A percentile compares a stretch with the other conserved stretches of the same genome.
Conservation (phyloP, 192 early-diverging fungal genomes). For the Oehlia diaphana region DNA sequence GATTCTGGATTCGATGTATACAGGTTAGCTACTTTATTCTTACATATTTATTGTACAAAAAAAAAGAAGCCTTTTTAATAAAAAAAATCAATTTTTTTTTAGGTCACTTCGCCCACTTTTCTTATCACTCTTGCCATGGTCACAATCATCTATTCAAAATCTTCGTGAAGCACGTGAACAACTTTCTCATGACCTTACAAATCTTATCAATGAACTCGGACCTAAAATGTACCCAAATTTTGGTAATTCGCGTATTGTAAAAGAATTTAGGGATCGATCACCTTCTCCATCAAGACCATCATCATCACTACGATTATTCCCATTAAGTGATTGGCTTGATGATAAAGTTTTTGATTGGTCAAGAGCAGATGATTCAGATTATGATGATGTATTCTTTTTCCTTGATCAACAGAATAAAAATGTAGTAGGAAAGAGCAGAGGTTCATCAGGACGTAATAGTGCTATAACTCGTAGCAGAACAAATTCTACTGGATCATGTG, state of each 20-base stretch:
- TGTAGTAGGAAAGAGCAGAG: constrained; percentile 41
- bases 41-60: neutral
- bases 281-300: constrained; percentile 8
- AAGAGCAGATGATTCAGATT: constrained; percentile 49
- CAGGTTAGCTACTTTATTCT: constrained; percentile 38
- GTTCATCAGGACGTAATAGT: constrained; percentile 26
- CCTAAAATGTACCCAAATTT: constrained; percentile 81
- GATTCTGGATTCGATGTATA: constrained; percentile 75
- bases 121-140: constrained; percentile 61
- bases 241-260: constrained; percentile 46
- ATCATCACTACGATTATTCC: constrained; percentile 37
- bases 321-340: constrained; percentile 47
- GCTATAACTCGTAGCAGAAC: neutral
- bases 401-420: constrained; percentile 44
- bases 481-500: neutral
- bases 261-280: constrained; percentile 10
- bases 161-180: constrained; percentile 72
- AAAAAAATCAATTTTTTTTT: neutral
- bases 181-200: constrained; percentile 75
- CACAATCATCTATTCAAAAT: constrained; percentile 55
- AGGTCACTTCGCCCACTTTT: constrained; percentile 85
- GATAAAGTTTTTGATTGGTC: constrained; percentile 60
- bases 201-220: constrained; percentile 83
- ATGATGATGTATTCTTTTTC: constrained; percentile 56
- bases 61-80: neutral